A percentile compares a stretch with the other conserved stretches of the same genome.
phyloP scores from a whole-genome alignment of 768 basidiomycete genomes.

The Auricularia sp. region DNA sequence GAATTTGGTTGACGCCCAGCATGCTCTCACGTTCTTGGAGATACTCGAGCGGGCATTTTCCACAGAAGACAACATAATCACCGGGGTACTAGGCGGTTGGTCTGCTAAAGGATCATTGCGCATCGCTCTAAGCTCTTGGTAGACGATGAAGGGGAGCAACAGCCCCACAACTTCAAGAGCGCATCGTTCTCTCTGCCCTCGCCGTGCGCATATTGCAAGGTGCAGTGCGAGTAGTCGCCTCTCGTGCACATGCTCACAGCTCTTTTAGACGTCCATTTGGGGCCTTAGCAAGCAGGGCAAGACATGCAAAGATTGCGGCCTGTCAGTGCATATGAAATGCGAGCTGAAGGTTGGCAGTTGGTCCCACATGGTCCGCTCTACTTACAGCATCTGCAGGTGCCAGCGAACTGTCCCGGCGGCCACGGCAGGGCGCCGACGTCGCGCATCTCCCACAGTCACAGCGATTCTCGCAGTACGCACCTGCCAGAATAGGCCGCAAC shows the following conservation, averaged over 20 bases:
- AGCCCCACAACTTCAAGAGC: slow-evolving; percentile 73
- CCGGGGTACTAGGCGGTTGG: slow-evolving; percentile 54
- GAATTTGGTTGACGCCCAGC: slow-evolving; percentile 54
- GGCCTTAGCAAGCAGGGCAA: slow-evolving; percentile 81
- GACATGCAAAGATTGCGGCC: slow-evolving; percentile 66
- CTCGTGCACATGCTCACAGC: neutral
- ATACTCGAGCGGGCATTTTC: slow-evolving; percentile 49
- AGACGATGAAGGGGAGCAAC: slow-evolving; percentile 68
- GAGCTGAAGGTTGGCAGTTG: slow-evolving; percentile 58
- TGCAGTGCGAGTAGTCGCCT: slow-evolving; percentile 16
- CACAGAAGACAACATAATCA: slow-evolving; percentile 56
- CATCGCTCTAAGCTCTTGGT: slow-evolving; percentile 4
- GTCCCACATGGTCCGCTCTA: slow-evolving; percentile 6
- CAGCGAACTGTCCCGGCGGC: slow-evolving; percentile 49
- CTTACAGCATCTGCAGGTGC: slow-evolving; percentile 36
- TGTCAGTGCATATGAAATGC: slow-evolving; percentile 77
- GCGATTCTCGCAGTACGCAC: neutral
- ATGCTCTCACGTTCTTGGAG: slow-evolving; percentile 45
- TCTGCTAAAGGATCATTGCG: neutral
- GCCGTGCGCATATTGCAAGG: slow-evolving; percentile 74
- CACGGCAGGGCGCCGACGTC: neutral
- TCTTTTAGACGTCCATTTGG: slow-evolving; percentile 66
- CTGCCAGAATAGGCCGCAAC: neutral
- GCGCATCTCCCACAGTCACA: neutral
- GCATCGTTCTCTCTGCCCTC: slow-evolving; percentile 82